Evolutionary conservation across 2,329 filamentous ascomycete species (phyloP), one percentile per base, ranked within the genome.

Genomic region (Neocucurbitaria cava): DNA sequence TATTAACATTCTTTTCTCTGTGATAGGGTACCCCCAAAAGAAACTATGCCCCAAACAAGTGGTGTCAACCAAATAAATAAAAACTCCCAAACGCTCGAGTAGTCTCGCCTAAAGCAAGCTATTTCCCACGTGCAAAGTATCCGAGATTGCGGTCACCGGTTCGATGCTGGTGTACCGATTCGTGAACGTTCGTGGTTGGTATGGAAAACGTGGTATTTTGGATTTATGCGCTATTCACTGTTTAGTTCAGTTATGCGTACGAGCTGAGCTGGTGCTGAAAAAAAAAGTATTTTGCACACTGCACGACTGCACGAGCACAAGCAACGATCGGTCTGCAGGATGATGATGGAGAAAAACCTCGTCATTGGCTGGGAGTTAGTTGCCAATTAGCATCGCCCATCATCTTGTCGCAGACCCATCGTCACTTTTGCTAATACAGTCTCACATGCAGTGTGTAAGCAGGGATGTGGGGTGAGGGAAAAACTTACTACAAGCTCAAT

Each of bases 401-500:
- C 18, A 35, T 52, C 20, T 11, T 42, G 33, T 46, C 26, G 20
- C 20, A 48, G 40, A 46, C 9, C 48, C 46, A 46, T 39, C 24
- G 52, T 52, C 47, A 36, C 44, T 28, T 55, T 40, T 52, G 55
- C 55, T 58, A 24, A 45, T 52, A 36, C 52, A 55, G 35, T 47
- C 13, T 28, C 23, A 30, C 41, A 11, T 31, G 41, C 24, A 20
- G 23, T 28, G 36, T 54, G 58, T 58, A 56, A 56, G 55, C 52
- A 47, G 49, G 46, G 54, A 46, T 36, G 43, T 26, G 47, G 56
- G 43, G 3, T 4, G 31, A 28, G 36, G 40, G 47, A 39, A 36
- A 2, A n/a, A 87, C 86, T 81, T 83, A 91, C 89, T 89, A 85
- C 69, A 95, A 82, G 61, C 87, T 89, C 61, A 95, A 77, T 30